phyloP scores from a whole-genome alignment of 2,329 filamentous ascomycete genomes.

The Aspergillus vadensis region DNA sequence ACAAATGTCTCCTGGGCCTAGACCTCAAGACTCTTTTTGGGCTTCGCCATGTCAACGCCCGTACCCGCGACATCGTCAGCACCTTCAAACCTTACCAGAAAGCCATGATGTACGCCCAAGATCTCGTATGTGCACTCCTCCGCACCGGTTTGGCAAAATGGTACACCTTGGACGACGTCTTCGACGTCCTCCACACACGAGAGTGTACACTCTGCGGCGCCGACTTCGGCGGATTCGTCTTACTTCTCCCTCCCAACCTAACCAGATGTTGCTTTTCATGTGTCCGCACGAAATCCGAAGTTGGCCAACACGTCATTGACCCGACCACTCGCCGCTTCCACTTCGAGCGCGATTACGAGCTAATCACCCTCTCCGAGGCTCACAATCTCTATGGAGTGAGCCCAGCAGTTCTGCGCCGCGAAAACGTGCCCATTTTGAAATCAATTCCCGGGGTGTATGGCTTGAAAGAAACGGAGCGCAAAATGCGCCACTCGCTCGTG shows the following conservation, averaged over 20 bases:
- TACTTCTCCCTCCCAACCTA: background rate
- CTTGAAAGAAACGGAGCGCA: conserved; percentile 11
- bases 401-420: too few relatives aligned
- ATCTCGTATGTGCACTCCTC: conserved; percentile 21
- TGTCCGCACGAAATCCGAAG: conserved; percentile 2
- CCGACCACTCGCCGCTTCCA: too few relatives aligned
- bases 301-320: too few relatives aligned
- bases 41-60: conserved; percentile 19
- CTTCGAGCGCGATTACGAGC: too few relatives aligned
- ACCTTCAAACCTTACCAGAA: conserved; percentile 18
- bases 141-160: conserved; percentile 16
- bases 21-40: background rate
- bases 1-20: background rate
- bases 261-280: conserved; percentile 15
- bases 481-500: background rate
- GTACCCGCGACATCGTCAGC: conserved; percentile 18
- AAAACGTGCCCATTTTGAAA: too few relatives aligned
- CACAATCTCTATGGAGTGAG: too few relatives aligned
- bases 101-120: conserved; percentile 16
- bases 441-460: too few relatives aligned
- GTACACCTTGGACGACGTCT: conserved; percentile 18
- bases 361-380: too few relatives aligned
- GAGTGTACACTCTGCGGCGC: background rate
- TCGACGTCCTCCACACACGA: conserved; percentile 16
- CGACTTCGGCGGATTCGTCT: background rate